These are phyloP conservation scores for Sicyos baderoa DNA, from an alignment of 306 rosid genomes.

Conservation along the genomic window DNA sequence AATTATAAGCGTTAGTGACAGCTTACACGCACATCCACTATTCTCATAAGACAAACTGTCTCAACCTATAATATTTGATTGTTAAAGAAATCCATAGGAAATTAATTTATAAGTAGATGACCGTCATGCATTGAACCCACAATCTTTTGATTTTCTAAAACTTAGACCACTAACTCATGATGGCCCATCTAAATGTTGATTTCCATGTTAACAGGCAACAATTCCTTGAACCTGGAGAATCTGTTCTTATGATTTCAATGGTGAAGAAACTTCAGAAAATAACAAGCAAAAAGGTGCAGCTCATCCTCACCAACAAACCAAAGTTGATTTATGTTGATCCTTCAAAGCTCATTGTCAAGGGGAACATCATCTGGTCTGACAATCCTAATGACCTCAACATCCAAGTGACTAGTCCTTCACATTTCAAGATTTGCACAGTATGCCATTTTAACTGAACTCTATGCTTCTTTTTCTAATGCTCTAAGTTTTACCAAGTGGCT, in stretches of 20 bases:
- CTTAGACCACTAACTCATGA: too few relatives aligned
- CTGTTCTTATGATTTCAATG: conserved; percentile 91
- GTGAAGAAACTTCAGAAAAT: conserved; percentile 85
- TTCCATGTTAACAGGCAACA: conserved; percentile 57
- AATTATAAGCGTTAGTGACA: too few relatives aligned
- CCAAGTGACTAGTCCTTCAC: conserved; percentile 74
- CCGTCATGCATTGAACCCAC: too few relatives aligned
- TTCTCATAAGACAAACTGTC: too few relatives aligned
- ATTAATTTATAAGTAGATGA: too few relatives aligned
- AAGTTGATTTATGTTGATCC: conserved; percentile 95
- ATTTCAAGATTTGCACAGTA: conserved; percentile 94
- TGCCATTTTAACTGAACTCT: conserved; percentile 19
- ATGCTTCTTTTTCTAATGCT: neutral
- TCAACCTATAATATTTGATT: too few relatives aligned
- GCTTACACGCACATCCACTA: too few relatives aligned
- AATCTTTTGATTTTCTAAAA: too few relatives aligned
- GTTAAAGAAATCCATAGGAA: too few relatives aligned
- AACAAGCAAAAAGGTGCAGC: conserved; percentile 97
- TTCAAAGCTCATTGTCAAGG: conserved; percentile 74
- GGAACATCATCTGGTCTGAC: conserved; percentile 89
- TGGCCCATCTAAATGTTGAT: too few relatives aligned
- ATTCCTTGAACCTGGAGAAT: conserved; percentile 92
- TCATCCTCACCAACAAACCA: conserved; percentile 94
- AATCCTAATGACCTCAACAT: conserved; percentile 80
- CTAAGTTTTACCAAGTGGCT: too few relatives aligned